Conservation (phyloP, 2,329 filamentous ascomycete species). For the Colletotrichum costaricense region DNA sequence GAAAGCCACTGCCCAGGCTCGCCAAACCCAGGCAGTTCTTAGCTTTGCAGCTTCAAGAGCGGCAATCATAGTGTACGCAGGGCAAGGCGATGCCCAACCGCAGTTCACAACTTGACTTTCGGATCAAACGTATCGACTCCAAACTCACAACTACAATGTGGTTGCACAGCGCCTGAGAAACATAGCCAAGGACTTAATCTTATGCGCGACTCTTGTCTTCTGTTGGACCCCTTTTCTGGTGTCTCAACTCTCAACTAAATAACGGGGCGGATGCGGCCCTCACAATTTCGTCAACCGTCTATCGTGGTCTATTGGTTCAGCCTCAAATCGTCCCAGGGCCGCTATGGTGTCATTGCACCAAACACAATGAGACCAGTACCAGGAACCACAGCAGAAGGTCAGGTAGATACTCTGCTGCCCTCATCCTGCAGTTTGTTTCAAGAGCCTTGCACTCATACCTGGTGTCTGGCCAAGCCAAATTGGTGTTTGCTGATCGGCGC, state of each 20-base stretch:
- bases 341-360: background rate
- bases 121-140: background rate
- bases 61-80: background rate
- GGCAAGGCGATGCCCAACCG: too few species aligned
- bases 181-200: background rate
- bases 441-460: background rate
- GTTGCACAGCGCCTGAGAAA: background rate
- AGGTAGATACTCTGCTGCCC: background rate
- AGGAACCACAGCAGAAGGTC: background rate
- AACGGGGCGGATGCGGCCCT: background rate
- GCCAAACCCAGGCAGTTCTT: background rate
- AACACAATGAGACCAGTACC: background rate
- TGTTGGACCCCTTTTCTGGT: slow-evolving; percentile 9
- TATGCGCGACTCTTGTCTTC: background rate
- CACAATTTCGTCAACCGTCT: background rate
- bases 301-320: slow-evolving; percentile 3
- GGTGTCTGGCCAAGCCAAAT: background rate
- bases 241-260: slow-evolving; percentile 14
- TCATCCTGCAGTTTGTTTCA: background rate
- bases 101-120: background rate
- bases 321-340: slow-evolving; percentile 10
- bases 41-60: background rate
- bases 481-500: background rate
- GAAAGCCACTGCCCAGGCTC: background rate
- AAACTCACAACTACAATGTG: background rate